Conservation (phyloP, 768 basidiomycete species). For the Tubosaeta sp. region DNA sequence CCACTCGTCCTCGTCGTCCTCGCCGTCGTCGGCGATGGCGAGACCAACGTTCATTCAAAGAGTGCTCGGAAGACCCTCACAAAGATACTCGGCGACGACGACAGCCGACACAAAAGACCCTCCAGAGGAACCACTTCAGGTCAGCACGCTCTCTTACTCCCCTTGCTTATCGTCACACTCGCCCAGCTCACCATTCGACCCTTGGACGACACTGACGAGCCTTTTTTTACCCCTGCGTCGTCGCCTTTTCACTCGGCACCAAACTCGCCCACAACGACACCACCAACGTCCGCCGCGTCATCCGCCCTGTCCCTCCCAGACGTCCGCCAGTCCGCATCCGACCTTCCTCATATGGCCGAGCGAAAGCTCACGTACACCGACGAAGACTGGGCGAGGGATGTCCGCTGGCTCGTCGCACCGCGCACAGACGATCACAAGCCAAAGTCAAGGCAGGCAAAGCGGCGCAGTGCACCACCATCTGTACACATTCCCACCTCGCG, state of each 20-base stretch:
- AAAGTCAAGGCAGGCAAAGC: conserved; percentile 19
- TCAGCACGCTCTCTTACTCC: conserved; percentile 10
- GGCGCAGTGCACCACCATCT: conserved; percentile 16
- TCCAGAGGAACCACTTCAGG: conserved; percentile 12
- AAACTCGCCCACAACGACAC: conserved; percentile 21
- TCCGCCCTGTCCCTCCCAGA: conserved; percentile 29
- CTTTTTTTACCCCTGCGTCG: conserved; percentile 47
- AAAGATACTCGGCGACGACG: conserved; percentile 44
- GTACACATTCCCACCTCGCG: conserved; percentile 13
- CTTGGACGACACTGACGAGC: conserved; percentile 33
- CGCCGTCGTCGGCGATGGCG: conserved; percentile 36
- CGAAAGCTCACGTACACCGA: conserved; percentile 41
- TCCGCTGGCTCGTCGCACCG: conserved; percentile 55
- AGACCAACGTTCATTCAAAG: conserved; percentile 58
- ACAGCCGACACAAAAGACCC: conserved; percentile 7
- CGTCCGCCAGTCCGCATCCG: conserved; percentile 33
- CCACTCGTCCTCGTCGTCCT: background rate
- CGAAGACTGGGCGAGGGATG: conserved; percentile 65
- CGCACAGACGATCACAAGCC: conserved; percentile 15
- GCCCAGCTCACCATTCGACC: conserved; percentile 15
- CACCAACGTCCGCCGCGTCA: conserved; percentile 28
- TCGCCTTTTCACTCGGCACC: conserved; percentile 15
- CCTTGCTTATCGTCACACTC: conserved; percentile 4
- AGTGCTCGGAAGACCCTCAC: conserved; percentile 60
- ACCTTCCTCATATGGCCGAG: conserved; percentile 19